Evolutionary conservation across 768 basidiomycete species (phyloP).

Genomic region (Suillus occidentalis): DNA sequence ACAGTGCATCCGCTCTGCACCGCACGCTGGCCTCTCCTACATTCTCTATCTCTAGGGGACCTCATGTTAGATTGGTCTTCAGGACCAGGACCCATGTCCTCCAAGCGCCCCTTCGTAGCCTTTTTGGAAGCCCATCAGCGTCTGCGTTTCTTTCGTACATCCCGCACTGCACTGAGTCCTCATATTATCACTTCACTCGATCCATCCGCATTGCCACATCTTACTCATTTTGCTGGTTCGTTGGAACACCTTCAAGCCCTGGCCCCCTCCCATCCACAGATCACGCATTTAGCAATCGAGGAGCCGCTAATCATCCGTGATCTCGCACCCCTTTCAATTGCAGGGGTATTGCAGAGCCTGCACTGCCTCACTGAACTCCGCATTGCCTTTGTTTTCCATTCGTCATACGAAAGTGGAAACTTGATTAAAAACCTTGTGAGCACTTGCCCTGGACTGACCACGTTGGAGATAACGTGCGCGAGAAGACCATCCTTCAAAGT

Average conservation of each 20-base stretch:
- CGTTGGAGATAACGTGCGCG: slow-evolving; percentile 65
- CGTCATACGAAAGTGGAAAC: slow-evolving; percentile 72
- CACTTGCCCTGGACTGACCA: slow-evolving; percentile 62
- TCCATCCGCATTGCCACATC: slow-evolving; percentile 43
- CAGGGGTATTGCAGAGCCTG: slow-evolving; percentile 57
- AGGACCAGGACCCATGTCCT: slow-evolving; percentile 35
- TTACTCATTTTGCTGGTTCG: slow-evolving; percentile 66
- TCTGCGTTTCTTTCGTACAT: slow-evolving; percentile 51
- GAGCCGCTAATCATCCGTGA: slow-evolving; percentile 70
- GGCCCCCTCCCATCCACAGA: slow-evolving; percentile 43
- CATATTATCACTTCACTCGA: slow-evolving; percentile 51
- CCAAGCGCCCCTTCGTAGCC: slow-evolving; percentile 58
- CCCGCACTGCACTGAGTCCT: slow-evolving; percentile 53
- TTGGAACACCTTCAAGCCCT: slow-evolving; percentile 66
- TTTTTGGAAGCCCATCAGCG: slow-evolving; percentile 68
- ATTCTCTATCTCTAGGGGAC: slow-evolving; percentile 61
- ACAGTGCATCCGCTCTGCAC: slow-evolving; percentile 51
- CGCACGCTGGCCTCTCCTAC: slow-evolving; percentile 69
- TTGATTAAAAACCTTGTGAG: slow-evolving; percentile 65
- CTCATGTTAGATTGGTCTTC: slow-evolving; percentile 55
- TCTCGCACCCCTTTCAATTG: slow-evolving; percentile 60
- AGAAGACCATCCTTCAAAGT: slow-evolving; percentile 74
- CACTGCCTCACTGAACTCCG: slow-evolving; percentile 56
- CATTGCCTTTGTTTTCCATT: slow-evolving; percentile 68
- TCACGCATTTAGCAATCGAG: slow-evolving; percentile 60